Evolutionary conservation across 2,329 filamentous ascomycete species (phyloP).

Genomic region (Monosporascus ibericus): DNA sequence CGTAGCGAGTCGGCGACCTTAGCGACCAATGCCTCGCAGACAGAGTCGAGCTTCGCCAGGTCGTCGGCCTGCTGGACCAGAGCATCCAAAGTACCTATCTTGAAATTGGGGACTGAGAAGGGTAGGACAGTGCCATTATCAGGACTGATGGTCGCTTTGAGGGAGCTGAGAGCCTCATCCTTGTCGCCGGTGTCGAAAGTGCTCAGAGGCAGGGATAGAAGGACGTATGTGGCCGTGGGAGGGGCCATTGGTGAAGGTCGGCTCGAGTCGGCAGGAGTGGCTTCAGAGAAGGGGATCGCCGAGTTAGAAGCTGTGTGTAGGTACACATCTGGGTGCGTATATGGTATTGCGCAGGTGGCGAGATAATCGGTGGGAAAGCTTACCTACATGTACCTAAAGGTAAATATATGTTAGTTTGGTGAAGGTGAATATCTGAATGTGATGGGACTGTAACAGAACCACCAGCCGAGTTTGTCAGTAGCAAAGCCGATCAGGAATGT

Average conservation of each 20-base stretch:
- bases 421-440: too few species aligned
- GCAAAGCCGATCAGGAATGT: too few species aligned
- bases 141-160: slow-evolving; percentile 64
- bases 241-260: slow-evolving; percentile 22
- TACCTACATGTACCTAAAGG: too few species aligned
- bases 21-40: slow-evolving; percentile 73
- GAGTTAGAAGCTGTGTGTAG: too few species aligned
- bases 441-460: too few species aligned
- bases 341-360: too few species aligned
- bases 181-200: slow-evolving; percentile 75
- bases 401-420: too few species aligned
- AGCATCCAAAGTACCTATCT: slow-evolving; percentile 93
- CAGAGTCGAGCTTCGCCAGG: slow-evolving; percentile 75
- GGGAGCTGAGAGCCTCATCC: slow-evolving; percentile 72
- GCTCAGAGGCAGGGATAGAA: slow-evolving; percentile 84
- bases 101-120: slow-evolving; percentile 88
- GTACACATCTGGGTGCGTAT: too few species aligned
- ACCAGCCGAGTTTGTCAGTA: too few species aligned
- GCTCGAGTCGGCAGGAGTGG: background rate
- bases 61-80: slow-evolving; percentile 96
- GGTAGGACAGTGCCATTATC: slow-evolving; percentile 71
- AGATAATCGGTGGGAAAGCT: too few species aligned
- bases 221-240: slow-evolving; percentile 61
- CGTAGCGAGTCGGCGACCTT: slow-evolving; percentile 86
- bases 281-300: background rate